These are phyloP conservation scores for Termitomyces sp. DNA, from an alignment of 768 basidiomycete genomes.

Conservation along the genomic window DNA sequence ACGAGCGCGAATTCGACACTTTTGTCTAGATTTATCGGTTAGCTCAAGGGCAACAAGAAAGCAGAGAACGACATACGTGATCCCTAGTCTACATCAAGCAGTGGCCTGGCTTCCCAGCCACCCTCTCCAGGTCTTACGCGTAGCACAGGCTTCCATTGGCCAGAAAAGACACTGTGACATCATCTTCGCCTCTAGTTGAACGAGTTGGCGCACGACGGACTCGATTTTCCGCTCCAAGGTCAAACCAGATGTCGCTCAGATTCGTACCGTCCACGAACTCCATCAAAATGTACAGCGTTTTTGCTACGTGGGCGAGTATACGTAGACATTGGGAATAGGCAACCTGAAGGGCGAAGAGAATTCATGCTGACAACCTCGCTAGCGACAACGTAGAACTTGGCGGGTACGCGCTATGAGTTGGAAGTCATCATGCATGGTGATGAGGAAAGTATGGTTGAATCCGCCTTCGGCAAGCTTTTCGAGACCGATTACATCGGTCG, in stretches of 20 bases:
- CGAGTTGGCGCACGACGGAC: conserved; percentile 43
- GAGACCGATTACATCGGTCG: conserved; percentile 30
- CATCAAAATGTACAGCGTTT: conserved; percentile 35
- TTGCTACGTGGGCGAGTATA: conserved; percentile 37
- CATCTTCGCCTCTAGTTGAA: conserved; percentile 43
- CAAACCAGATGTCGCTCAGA: conserved; percentile 37
- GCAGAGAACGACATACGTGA: neutral
- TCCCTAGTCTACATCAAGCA: neutral
- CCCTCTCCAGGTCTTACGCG: conserved; percentile 40
- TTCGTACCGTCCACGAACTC: conserved; percentile 27
- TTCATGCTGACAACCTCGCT: conserved; percentile 47
- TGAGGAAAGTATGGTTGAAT: conserved; percentile 38
- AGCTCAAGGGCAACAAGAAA: conserved; percentile 17
- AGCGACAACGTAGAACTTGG: conserved; percentile 36
- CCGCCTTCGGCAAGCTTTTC: conserved; percentile 25
- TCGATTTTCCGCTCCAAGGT: conserved; percentile 36
- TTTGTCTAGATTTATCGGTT: conserved; percentile 37
- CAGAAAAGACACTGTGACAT: conserved; percentile 36
- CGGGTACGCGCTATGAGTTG: conserved; percentile 41
- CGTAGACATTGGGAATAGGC: conserved; percentile 40
- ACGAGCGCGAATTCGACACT: conserved; percentile 38
- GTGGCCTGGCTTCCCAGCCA: conserved; percentile 23
- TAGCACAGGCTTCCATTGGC: conserved; percentile 34
- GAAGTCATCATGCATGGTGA: conserved; percentile 33
- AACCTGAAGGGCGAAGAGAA: conserved; percentile 36